Percentiles rank a stretch among this genome's conserved stretches.
Conservation (phyloP, 495 filamentous ascomycete genomes). For the Oidiodendron maius region DNA sequence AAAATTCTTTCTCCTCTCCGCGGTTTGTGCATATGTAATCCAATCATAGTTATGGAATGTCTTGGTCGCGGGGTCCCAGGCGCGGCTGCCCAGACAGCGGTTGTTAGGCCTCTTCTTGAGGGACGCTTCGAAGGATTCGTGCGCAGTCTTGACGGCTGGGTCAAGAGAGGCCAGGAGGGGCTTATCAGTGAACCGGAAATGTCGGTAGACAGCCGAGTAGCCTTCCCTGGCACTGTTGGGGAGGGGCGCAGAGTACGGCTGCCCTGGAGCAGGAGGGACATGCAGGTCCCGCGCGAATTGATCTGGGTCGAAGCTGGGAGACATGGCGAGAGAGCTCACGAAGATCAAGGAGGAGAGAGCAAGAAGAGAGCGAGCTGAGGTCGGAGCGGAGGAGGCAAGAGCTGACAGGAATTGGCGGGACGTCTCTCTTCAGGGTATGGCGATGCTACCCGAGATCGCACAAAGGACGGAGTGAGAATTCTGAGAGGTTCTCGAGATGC, state of each 20-base stretch:
- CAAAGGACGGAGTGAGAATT: too few species aligned
- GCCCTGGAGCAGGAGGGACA: constrained; percentile 19
- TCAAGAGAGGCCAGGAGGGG: constrained; percentile 67
- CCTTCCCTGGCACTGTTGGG: constrained; percentile 69
- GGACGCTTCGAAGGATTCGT: constrained; percentile 75
- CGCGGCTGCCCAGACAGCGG: constrained; percentile 73
- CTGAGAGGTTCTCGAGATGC: too few species aligned
- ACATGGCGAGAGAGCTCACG: too few species aligned
- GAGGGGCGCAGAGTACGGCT: constrained; percentile 61
- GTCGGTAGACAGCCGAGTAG: constrained; percentile 71
- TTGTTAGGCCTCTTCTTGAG: constrained; percentile 49
- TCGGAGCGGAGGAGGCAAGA: not conserved
- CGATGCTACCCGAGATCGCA: too few species aligned
- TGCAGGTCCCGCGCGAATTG: constrained; percentile 1
- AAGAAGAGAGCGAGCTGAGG: not conserved
- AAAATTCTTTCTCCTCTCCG: constrained; percentile 73
- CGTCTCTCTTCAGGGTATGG: too few species aligned
- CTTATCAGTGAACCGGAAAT: constrained; percentile 69
- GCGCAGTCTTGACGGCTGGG: constrained; percentile 63
- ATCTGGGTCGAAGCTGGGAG: constrained; percentile 10
- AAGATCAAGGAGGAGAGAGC: not conserved
- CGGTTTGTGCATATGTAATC: constrained; percentile 77
- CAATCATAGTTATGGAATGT: constrained; percentile 75
- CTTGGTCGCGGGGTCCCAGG: constrained; percentile 71
- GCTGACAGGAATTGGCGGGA: not conserved